Evolutionary conservation across 148 eudicot species (phyloP).

Genomic region (Chenopodium berlandieri): DNA sequence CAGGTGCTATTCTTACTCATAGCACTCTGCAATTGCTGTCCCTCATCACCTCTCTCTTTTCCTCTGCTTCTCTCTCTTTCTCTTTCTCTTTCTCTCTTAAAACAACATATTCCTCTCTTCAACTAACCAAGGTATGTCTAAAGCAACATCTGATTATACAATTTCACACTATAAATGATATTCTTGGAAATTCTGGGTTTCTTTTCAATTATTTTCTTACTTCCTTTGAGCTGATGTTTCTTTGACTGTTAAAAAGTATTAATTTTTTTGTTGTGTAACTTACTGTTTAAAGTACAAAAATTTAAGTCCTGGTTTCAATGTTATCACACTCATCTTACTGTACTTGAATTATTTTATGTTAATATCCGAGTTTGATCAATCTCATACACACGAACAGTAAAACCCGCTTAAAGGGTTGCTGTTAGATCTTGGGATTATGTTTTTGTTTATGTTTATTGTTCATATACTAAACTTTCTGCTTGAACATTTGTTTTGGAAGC

Average conservation of each 20-base stretch:
- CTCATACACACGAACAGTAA: not conserved
- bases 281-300: not conserved
- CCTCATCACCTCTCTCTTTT: not conserved
- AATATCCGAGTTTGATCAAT: not conserved
- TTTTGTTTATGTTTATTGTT: not conserved
- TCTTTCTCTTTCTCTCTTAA: not conserved
- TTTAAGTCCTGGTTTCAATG: not conserved
- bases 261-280: not conserved
- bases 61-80: conserved; percentile 7
- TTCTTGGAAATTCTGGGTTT: not conserved
- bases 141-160: not conserved
- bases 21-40: conserved; percentile 16
- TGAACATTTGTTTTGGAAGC: not conserved
- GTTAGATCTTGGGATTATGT: not conserved
- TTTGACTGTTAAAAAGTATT: not conserved
- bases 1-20: conserved; percentile 13
- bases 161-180: not conserved
- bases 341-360: not conserved
- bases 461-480: not conserved
- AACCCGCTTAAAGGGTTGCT: not conserved
- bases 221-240: not conserved
- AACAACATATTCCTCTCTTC: conserved; percentile 14
- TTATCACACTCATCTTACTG: not conserved
- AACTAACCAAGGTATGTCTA: conserved; percentile 28
- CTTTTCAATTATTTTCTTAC: not conserved